Conservation (phyloP, 805 yeast genomes). For the Yarrowia hollandica region DNA sequence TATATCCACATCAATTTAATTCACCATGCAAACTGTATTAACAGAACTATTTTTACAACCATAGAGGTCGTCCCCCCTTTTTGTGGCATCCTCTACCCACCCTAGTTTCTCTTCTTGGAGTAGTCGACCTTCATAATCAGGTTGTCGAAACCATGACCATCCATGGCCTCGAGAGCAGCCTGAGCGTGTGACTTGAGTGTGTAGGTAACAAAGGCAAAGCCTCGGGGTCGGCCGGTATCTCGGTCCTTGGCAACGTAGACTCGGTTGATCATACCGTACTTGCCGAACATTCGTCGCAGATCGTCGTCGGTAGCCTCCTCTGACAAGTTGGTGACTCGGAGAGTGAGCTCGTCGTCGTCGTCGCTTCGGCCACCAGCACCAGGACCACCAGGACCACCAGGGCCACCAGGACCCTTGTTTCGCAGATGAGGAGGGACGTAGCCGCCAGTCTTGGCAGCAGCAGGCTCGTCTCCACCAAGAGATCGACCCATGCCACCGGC, state of each 20-base stretch:
- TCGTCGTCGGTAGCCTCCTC: constrained; percentile 79
- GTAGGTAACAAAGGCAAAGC: constrained; percentile 88
- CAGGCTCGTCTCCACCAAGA: constrained; percentile 38
- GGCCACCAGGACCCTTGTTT: constrained; percentile 42
- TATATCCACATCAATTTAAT: neutral
- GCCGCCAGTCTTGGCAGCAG: constrained; percentile 39
- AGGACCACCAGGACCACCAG: constrained; percentile 38
- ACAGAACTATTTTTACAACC: constrained; percentile 26
- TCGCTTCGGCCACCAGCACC: constrained; percentile 47
- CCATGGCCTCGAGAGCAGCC: constrained; percentile 67
- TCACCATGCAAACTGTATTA: constrained; percentile 29
- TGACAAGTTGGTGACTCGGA: constrained; percentile 89
- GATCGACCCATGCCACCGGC: constrained; percentile 47
- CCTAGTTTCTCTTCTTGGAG: constrained; percentile 37
- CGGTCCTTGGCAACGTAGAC: constrained; percentile 84
- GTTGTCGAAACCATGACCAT: constrained; percentile 91
- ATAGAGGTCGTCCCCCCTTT: neutral
- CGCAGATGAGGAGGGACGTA: constrained; percentile 68
- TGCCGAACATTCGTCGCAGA: constrained; percentile 69
- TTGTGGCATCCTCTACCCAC: neutral
- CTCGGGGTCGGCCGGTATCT: constrained; percentile 92
- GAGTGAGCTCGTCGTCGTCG: constrained; percentile 83
- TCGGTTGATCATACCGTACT: constrained; percentile 70
- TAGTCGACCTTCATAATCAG: constrained; percentile 62
- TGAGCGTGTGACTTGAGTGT: constrained; percentile 64